Conservation (phyloP, 106 monocot genomes). For the Platanthera guangdongensis region DNA sequence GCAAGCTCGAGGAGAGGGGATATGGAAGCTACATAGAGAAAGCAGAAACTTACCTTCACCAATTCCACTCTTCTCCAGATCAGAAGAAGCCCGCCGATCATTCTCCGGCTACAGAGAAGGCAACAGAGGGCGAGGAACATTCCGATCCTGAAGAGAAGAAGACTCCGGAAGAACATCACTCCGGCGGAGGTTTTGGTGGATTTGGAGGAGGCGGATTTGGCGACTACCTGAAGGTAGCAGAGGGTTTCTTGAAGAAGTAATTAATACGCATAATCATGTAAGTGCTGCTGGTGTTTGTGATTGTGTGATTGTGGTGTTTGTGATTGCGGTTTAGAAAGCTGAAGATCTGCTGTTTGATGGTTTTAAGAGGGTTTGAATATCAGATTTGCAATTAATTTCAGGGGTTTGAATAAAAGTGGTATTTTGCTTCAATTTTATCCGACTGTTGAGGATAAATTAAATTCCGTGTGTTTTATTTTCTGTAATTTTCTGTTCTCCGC, state of each 20-base stretch:
- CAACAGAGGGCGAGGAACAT: not conserved
- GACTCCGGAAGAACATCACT: not conserved
- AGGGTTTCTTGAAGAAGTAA: constrained; percentile 7
- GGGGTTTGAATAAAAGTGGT: too few relatives aligned
- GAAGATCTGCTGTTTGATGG: too few relatives aligned
- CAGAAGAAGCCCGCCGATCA: not conserved
- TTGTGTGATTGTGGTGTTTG: too few relatives aligned
- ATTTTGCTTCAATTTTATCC: too few relatives aligned
- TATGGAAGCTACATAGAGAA: constrained; percentile 37
- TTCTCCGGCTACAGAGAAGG: not conserved
- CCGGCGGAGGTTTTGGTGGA: not conserved
- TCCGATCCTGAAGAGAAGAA: not conserved
- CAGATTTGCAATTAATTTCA: too few relatives aligned
- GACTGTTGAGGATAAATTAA: too few relatives aligned
- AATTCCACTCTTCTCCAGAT: constrained; percentile 2
- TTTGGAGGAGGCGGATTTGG: not conserved
- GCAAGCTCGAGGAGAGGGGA: constrained; percentile 25
- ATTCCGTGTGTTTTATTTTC: too few relatives aligned
- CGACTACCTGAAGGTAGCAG: not conserved
- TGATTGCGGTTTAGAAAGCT: too few relatives aligned
- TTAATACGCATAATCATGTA: not conserved
- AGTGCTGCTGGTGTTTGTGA: too few relatives aligned
- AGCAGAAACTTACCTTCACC: constrained; percentile 15
- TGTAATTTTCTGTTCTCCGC: too few relatives aligned
- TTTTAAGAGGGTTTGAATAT: too few relatives aligned